Percentiles rank a stretch among this genome's conserved stretches.
Conservation (phyloP, 495 filamentous ascomycete species). For the Penicillium diatomitis region DNA sequence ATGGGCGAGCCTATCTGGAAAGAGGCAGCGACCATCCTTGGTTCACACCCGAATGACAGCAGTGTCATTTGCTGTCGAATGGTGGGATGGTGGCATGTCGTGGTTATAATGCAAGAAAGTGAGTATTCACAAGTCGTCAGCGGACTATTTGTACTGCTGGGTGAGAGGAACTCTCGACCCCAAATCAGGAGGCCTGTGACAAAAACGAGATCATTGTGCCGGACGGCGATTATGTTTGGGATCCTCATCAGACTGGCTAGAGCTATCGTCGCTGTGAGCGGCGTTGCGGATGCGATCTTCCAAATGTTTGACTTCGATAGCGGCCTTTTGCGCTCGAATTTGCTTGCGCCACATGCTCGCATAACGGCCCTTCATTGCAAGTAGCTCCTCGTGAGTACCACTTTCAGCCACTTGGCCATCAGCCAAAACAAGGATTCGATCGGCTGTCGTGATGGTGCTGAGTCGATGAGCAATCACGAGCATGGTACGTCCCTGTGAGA, state of each 20-base stretch:
- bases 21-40: neutral
- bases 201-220: conserved; percentile 10
- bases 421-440: conserved; percentile 90
- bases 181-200: conserved; percentile 5
- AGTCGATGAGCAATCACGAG: conserved; percentile 80
- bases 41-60: too few relatives aligned
- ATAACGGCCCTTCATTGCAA: conserved; percentile 70
- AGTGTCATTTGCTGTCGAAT: too few relatives aligned
- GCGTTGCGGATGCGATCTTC: conserved; percentile 38
- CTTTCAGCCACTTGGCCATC: conserved; percentile 74
- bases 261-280: conserved; percentile 40
- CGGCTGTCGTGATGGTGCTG: conserved; percentile 87
- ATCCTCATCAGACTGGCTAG: conserved; percentile 45
- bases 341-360: conserved; percentile 95
- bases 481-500: conserved; percentile 78
- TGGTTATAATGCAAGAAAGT: too few relatives aligned
- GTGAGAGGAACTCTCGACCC: conserved; percentile 7
- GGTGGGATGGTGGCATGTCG: too few relatives aligned
- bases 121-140: conserved; percentile 19
- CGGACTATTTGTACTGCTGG: conserved; percentile 10
- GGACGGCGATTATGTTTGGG: conserved; percentile 25
- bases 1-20: neutral
- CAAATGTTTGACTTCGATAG: conserved; percentile 58
- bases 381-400: conserved; percentile 78
- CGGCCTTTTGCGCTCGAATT: conserved; percentile 76